These are phyloP conservation scores for Paramecium sexaurelia DNA, from an alignment of 73 alveolate species.

Conservation along the genomic window DNA sequence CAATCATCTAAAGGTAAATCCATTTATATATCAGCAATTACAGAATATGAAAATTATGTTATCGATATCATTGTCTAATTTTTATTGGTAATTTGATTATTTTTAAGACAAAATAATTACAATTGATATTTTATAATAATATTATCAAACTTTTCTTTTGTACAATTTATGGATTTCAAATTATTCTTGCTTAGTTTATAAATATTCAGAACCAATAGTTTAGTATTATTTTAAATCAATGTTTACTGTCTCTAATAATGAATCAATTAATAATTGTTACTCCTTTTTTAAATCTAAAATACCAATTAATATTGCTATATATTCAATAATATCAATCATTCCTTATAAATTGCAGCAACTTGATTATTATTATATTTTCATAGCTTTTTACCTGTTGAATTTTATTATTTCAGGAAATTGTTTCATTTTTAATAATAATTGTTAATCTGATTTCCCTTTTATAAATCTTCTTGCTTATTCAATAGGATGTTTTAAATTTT, in stretches of 20 bases:
- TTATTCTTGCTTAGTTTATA: not conserved
- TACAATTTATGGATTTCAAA: not conserved
- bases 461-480: constrained; percentile 24
- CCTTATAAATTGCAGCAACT: not conserved
- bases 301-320: not conserved
- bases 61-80: not conserved
- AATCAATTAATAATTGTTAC: not conserved
- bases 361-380: not conserved
- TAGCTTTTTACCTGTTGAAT: not conserved
- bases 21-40: too few relatives aligned
- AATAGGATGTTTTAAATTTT: not conserved
- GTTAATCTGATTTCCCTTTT: not conserved
- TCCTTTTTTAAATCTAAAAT: not conserved
- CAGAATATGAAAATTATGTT: too few relatives aligned
- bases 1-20: too few relatives aligned
- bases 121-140: not conserved
- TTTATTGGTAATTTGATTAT: not conserved
- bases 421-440: not conserved
- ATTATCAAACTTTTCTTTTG: not conserved
- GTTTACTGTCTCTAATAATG: not conserved
- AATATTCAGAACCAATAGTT: not conserved
- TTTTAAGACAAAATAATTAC: not conserved
- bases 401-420: not conserved
- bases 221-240: not conserved
- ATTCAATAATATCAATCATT: not conserved